Evolutionary conservation across 2,329 filamentous ascomycete genomes (phyloP).

Genomic region (Ascochyta fabae): DNA sequence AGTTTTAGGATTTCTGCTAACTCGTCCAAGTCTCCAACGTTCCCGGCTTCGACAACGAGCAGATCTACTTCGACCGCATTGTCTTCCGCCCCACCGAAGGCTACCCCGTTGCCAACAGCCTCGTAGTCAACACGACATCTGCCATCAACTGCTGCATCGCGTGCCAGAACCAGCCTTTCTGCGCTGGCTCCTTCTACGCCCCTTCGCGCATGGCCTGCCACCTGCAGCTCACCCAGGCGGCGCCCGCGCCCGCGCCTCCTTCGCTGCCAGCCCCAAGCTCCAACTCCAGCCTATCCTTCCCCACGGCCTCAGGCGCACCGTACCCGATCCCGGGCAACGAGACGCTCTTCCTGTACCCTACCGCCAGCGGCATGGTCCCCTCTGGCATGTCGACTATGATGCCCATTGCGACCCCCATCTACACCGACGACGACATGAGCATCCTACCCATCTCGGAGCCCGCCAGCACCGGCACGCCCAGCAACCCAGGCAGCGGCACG

Average conservation of each 20-base stretch:
- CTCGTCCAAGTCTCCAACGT: slow-evolving; percentile 26
- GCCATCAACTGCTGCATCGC: slow-evolving; percentile 32
- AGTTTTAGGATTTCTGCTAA: background rate
- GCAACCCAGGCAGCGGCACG: background rate
- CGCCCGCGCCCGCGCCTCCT: slow-evolving; percentile 12
- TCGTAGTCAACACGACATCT: slow-evolving; percentile 21
- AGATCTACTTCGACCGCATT: slow-evolving; percentile 32
- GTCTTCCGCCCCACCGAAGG: slow-evolving; percentile 26
- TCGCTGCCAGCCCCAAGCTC: slow-evolving; percentile 4
- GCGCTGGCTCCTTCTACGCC: slow-evolving; percentile 35
- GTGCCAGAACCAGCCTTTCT: slow-evolving; percentile 34
- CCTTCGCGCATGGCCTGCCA: slow-evolving; percentile 29
- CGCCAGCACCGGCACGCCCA: slow-evolving; percentile 5
- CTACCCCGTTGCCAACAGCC: slow-evolving; percentile 32
- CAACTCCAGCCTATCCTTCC: slow-evolving; percentile 7
- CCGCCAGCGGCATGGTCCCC: slow-evolving; percentile 3
- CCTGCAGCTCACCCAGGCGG: slow-evolving; percentile 28
- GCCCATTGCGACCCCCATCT: slow-evolving; percentile 11
- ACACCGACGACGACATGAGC: slow-evolving; percentile 1
- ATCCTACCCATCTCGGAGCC: slow-evolving; percentile 7
- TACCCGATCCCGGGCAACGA: slow-evolving; percentile 6
- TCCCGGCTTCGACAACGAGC: slow-evolving; percentile 17
- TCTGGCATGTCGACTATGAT: background rate
- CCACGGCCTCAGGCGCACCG: slow-evolving; percentile 4
- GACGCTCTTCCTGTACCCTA: slow-evolving; percentile 6